Base-by-base conservation (phyloP, 345 rosid species). In the Brassica napus region DNA sequence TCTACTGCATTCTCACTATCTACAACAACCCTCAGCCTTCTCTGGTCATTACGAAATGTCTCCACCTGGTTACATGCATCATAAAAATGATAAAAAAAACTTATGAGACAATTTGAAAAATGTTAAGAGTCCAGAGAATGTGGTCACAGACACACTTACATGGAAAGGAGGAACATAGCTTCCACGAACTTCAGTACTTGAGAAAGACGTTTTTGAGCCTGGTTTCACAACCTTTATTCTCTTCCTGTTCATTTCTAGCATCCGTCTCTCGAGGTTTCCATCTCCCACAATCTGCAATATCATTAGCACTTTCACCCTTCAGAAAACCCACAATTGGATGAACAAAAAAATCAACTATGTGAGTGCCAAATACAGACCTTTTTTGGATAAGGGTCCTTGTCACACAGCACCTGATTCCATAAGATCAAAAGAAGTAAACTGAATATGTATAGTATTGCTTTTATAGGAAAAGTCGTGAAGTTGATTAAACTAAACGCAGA, bases 151-250 rank as follows among this genome's bases (percentile, higher is more conserved):
- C 23, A 69, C 32, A 85, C 92, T 84, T 87, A 94, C 98, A 77
- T 92, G 97, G 75, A 94, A 94, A 4, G 98, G 98, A 81, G 97
- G 97, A 82, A 87, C 89, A 72, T 87, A 94, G 84, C 82, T 92
- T 85, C 98, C 98, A 34, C 98, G 95, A 83, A 91, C 88, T 86
- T 94, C 98, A 23, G 97, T 91, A 24, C 87, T 82, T 26, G 98
- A 87, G 69, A 94, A 94, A 34, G 90, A 87, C 55, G 98, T 91
- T 85, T 94, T 94, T 1, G 98, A 84, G 47, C 97, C 97, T n/a
- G 94, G 97, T 84, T 92, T 94, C 63, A 94, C 91, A 79, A 94
- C 98, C 86, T 94, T 92, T 60, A 92, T 55, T 84, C 97, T 83
- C 88, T 92, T 94, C 75, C 86, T 85, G 82, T 94, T 94, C 79